Base-by-base conservation (phyloP, 495 filamentous ascomycete species). In the Lophium mytilinum region DNA sequence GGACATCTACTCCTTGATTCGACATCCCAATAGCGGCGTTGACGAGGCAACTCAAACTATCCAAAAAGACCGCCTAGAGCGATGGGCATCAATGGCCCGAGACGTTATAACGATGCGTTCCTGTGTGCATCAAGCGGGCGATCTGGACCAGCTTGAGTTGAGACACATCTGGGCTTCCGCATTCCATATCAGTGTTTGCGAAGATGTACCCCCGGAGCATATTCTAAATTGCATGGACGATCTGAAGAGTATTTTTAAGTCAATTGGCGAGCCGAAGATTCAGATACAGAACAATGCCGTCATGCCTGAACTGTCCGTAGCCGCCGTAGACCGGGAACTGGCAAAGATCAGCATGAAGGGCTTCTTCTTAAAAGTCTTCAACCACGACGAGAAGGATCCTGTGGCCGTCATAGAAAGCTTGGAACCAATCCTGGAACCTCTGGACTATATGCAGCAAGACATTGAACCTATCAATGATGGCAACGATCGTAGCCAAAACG, bases 311-410 rank as follows among this genome's bases (percentile, higher is more conserved):
- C 77, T 99, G 15, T 96, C 94, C 0, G 75, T 78, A 4, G 78
- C 77, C 11, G 87, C 88, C 3, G 83, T 91, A 11, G 90, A 95
- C 46, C 83, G 89, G 34, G 93, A 99, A 65, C 87, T 95, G 24
- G 88, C 88, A 45, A 88, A 90, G 66, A 75, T 97, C 12, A 95
- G 88, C 12, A 97, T 90, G 0, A 90, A 93, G 82, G 94, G 95
- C 64, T 97, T 96, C 71, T 97, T 99, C 71, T 76, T 87, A 57
- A 86, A 82, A 33, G 81, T 99, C 0, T 96, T 96, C 61, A 76
- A 74, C 51, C 69, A 78, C 21, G 76, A 83, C 40, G 71, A 80
- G 35, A 80, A 81, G 37, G 83, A 95, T 64, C 85, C 93, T 0
- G 77, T 88, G 4, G 80, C 82, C 9, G 78, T 95, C 4, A 95